phyloP scores from a whole-genome alignment of 768 basidiomycete species.

The Terana coerulea region DNA sequence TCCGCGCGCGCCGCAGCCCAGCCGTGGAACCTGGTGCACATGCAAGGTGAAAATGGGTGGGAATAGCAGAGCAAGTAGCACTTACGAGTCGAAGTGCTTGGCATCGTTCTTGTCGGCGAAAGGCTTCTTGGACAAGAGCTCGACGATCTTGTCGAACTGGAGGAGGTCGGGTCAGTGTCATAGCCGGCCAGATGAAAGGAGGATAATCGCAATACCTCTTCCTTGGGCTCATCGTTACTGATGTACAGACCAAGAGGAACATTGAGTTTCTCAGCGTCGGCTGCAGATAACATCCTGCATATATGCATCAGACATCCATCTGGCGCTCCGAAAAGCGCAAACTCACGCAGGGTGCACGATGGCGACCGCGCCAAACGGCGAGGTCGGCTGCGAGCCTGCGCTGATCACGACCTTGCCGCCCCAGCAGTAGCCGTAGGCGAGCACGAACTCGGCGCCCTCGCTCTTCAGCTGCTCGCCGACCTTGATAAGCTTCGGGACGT shows the following conservation, averaged over 20 bases:
- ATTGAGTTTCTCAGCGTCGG: conserved; percentile 46
- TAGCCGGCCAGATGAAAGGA: neutral
- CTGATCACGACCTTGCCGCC: conserved; percentile 49
- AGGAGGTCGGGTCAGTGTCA: neutral
- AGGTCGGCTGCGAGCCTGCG: conserved; percentile 32
- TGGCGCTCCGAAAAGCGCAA: neutral
- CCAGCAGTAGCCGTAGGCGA: conserved; percentile 58
- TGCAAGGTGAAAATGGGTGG: neutral
- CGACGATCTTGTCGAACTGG: conserved; percentile 48
- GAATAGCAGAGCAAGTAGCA: neutral
- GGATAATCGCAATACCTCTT: conserved; percentile 37
- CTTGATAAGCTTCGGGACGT: conserved; percentile 36
- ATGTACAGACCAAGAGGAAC: conserved; percentile 55
- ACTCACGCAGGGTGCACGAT: conserved; percentile 58
- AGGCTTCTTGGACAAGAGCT: conserved; percentile 44
- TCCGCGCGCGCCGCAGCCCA: conserved; percentile 63
- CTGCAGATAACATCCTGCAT: conserved; percentile 45
- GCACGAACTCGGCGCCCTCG: conserved; percentile 41
- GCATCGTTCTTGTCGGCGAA: conserved; percentile 46
- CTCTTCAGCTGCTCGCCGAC: conserved; percentile 41
- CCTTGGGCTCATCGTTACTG: conserved; percentile 53
- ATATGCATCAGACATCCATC: neutral
- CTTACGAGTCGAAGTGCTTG: conserved; percentile 40
- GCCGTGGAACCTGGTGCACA: conserved; percentile 47
- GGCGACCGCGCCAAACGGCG: conserved; percentile 46